phyloP scores from a whole-genome alignment of 208 protist species.

The Herpetomonas muscarum region DNA sequence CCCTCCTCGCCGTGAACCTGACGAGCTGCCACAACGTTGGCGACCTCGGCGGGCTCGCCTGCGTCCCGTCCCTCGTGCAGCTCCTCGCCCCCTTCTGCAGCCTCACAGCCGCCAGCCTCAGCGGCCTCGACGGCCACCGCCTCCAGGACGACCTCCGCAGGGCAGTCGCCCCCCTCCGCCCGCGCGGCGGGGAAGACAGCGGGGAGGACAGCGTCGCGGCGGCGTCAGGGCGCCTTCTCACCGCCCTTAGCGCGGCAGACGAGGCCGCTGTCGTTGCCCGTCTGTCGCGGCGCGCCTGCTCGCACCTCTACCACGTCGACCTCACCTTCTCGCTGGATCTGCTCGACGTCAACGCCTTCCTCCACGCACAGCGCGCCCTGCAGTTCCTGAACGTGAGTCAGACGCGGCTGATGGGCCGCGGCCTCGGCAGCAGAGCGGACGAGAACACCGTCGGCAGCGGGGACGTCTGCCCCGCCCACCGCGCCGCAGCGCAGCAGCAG shows the following conservation, averaged over 20 bases:
- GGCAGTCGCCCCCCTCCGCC: not conserved
- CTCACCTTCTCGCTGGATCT: slow-evolving; percentile 46
- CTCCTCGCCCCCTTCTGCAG: slow-evolving; percentile 42
- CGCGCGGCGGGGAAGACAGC: not conserved
- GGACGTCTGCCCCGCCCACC: not conserved
- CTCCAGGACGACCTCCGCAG: slow-evolving; percentile 14
- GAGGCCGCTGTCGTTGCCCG: not conserved
- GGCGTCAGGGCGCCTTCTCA: too few species aligned
- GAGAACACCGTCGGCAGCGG: not conserved
- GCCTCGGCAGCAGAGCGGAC: slow-evolving; percentile 9
- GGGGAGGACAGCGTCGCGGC: not conserved
- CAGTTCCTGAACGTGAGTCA: slow-evolving; percentile 55
- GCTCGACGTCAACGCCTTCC: slow-evolving; percentile 23
- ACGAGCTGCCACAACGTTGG: slow-evolving; percentile 31
- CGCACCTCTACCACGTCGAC: slow-evolving; percentile 55
- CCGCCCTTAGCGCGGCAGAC: too few species aligned
- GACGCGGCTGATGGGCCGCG: slow-evolving; percentile 26
- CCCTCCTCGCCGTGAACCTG: slow-evolving; percentile 41
- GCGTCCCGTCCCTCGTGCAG: slow-evolving; percentile 37
- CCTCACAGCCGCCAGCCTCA: slow-evolving; percentile 28
- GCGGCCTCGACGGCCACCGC: slow-evolving; percentile 29
- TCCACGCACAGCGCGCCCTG: slow-evolving; percentile 22
- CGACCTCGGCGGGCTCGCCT: slow-evolving; percentile 31
- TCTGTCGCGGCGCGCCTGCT: slow-evolving; percentile 16
- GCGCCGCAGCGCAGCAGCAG: not conserved